Evolutionary conservation across 768 basidiomycete genomes (phyloP).

Genomic region (Trametes villosa): DNA sequence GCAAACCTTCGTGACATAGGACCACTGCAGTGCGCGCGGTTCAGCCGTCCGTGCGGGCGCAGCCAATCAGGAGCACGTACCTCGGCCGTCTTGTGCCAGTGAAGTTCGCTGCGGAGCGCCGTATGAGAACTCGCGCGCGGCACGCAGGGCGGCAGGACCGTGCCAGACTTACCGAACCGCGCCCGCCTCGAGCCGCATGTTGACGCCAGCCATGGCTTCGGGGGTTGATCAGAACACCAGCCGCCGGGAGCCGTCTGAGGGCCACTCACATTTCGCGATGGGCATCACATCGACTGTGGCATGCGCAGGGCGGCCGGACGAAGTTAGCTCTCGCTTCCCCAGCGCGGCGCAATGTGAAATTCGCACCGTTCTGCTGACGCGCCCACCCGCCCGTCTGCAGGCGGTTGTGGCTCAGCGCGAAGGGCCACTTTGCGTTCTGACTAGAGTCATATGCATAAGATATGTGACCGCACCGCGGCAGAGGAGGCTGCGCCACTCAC

Average conservation of each 20-base stretch:
- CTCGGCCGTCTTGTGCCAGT: conserved; percentile 41
- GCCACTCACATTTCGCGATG: conserved; percentile 38
- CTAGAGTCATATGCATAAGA: conserved; percentile 26
- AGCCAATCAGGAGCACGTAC: conserved; percentile 1
- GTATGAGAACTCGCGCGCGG: conserved; percentile 3
- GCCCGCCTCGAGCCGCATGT: conserved; percentile 42
- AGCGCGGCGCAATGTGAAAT: conserved; percentile 15
- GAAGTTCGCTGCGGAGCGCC: conserved; percentile 32
- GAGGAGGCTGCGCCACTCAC: too few species aligned
- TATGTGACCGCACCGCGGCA: too few species aligned
- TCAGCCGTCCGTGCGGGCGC: background rate
- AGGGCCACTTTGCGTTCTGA: conserved; percentile 65
- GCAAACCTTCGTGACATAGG: conserved; percentile 37
- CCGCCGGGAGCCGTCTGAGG: background rate
- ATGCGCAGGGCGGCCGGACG: conserved; percentile 14
- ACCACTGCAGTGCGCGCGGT: conserved; percentile 28
- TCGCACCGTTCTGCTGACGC: conserved; percentile 60
- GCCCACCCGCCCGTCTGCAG: conserved; percentile 70
- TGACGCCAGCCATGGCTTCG: conserved; percentile 36
- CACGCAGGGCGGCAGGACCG: background rate
- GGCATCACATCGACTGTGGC: conserved; percentile 44
- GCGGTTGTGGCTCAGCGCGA: conserved; percentile 62
- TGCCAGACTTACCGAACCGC: conserved; percentile 35
- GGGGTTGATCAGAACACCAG: conserved; percentile 4
- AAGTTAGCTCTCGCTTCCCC: background rate